Conservation (phyloP, 495 filamentous ascomycete genomes). For the Penicillium arizonense region DNA sequence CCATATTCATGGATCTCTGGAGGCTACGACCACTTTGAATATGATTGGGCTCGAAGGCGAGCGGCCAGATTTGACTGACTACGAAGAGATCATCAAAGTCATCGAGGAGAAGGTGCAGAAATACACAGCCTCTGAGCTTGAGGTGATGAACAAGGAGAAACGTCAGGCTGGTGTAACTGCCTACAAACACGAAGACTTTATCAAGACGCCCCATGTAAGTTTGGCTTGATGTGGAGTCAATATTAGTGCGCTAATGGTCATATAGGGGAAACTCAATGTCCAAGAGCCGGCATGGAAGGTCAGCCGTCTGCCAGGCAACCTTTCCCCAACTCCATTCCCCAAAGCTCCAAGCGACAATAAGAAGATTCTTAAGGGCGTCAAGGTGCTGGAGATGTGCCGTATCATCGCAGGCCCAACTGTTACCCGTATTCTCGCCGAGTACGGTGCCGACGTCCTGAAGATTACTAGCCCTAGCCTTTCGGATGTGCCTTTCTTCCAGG, state of each 20-base stretch:
- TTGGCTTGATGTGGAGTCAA: constrained; percentile 7
- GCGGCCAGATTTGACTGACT: constrained; percentile 61
- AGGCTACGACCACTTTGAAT: constrained; percentile 63
- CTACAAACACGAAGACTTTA: constrained; percentile 64
- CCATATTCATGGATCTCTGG: constrained; percentile 77
- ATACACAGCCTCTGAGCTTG: constrained; percentile 62
- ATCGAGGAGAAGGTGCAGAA: constrained; percentile 65
- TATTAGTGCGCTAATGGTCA: constrained; percentile 13
- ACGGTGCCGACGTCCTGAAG: constrained; percentile 68
- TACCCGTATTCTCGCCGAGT: constrained; percentile 62
- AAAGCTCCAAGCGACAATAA: constrained; percentile 24
- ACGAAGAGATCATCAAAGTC: constrained; percentile 61
- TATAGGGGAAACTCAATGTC: constrained; percentile 46
- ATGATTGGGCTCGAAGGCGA: constrained; percentile 71
- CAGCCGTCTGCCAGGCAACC: constrained; percentile 38
- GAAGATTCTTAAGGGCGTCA: constrained; percentile 34
- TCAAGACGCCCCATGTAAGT: constrained; percentile 57
- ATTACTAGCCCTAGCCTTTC: constrained; percentile 65
- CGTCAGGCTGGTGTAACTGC: constrained; percentile 67
- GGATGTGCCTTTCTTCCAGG: constrained; percentile 79
- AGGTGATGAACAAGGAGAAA: constrained; percentile 58
- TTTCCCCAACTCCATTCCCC: constrained; percentile 56
- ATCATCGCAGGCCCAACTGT: constrained; percentile 61
- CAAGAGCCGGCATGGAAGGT: constrained; percentile 56
- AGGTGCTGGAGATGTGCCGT: constrained; percentile 69